phyloP scores from a whole-genome alignment of 2,329 filamentous ascomycete species.

The Penicillium fuscoglaucum region DNA sequence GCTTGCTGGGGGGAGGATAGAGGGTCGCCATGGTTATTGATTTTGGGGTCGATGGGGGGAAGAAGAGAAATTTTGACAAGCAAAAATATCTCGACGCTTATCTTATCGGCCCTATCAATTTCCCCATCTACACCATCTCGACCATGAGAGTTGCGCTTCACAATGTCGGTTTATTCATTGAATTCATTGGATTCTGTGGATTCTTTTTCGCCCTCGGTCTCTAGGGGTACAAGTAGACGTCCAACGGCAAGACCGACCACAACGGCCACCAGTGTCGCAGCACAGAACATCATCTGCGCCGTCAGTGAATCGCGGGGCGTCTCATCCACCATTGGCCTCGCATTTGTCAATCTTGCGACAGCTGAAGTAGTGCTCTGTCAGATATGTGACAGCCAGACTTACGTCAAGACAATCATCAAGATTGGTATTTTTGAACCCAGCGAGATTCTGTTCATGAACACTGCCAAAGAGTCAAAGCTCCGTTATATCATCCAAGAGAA shows the following conservation, averaged over 20 bases:
- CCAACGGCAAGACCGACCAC: constrained; percentile 56
- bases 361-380: constrained; percentile 84
- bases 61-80: constrained; percentile 18
- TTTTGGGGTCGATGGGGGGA: constrained; percentile 18
- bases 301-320: constrained; percentile 85
- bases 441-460: constrained; percentile 74
- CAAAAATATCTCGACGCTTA: constrained; percentile 17
- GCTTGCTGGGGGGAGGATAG: constrained; percentile 81
- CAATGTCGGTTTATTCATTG: constrained; percentile 17
- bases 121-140: constrained; percentile 4
- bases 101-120: constrained; percentile 24
- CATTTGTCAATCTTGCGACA: constrained; percentile 82
- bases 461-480: constrained; percentile 73
- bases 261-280: constrained; percentile 56
- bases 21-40: constrained; percentile 69
- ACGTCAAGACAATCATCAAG: constrained; percentile 84
- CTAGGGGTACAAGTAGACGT: constrained; percentile 44
- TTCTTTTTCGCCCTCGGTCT: constrained; percentile 26
- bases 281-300: constrained; percentile 80
- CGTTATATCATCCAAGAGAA: constrained; percentile 73
- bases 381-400: constrained; percentile 90
- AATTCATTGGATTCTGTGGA: constrained; percentile 7
- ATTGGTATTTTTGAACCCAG: constrained; percentile 77
- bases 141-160: not conserved
- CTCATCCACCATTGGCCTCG: constrained; percentile 78